Evolutionary conservation across 2,329 filamentous ascomycete species (phyloP).

Genomic region (Ascosphaera apis): DNA sequence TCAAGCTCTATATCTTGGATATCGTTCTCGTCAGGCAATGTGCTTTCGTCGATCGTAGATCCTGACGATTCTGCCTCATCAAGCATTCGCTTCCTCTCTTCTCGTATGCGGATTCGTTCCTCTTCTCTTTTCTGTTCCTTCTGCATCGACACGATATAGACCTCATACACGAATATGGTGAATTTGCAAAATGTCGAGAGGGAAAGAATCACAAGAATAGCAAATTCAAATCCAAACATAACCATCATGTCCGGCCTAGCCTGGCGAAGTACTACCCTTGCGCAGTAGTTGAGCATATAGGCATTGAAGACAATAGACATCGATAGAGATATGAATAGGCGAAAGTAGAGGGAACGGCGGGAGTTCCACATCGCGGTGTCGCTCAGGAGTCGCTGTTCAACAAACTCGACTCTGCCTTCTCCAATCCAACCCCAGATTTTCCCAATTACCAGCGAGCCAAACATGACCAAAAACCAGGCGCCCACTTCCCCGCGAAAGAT

Average conservation of each 20-base stretch:
- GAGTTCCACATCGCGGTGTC: constrained; percentile 77
- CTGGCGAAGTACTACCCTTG: constrained; percentile 63
- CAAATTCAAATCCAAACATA: constrained; percentile 98
- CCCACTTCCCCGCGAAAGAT: constrained; percentile 92
- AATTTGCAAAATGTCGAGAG: constrained; percentile 62
- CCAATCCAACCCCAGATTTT: constrained; percentile 99
- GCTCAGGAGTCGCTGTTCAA: constrained; percentile 83
- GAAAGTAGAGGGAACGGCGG: constrained; percentile 17
- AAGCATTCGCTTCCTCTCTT: constrained; percentile 13
- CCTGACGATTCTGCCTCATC: constrained; percentile 22
- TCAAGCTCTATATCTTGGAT: constrained; percentile 88
- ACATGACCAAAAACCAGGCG: constrained; percentile 90
- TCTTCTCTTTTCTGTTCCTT: constrained; percentile 44
- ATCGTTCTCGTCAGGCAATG: constrained; percentile 44
- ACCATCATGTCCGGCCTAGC: constrained; percentile 98
- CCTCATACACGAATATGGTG: constrained; percentile 52
- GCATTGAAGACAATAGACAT: constrained; percentile 61
- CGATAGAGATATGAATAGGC: constrained; percentile 49
- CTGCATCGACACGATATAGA: constrained; percentile 51
- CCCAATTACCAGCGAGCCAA: constrained; percentile 70
- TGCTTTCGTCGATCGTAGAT: constrained; percentile 14
- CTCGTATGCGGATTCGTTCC: constrained; percentile 42
- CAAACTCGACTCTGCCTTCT: constrained; percentile 74
- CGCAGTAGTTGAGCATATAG: constrained; percentile 57
- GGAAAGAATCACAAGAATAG: constrained; percentile 60